These are phyloP conservation scores for Cymbopogon flexuosus DNA, from an alignment of 202 grass and related monocot genomes.

Conservation along the genomic window DNA sequence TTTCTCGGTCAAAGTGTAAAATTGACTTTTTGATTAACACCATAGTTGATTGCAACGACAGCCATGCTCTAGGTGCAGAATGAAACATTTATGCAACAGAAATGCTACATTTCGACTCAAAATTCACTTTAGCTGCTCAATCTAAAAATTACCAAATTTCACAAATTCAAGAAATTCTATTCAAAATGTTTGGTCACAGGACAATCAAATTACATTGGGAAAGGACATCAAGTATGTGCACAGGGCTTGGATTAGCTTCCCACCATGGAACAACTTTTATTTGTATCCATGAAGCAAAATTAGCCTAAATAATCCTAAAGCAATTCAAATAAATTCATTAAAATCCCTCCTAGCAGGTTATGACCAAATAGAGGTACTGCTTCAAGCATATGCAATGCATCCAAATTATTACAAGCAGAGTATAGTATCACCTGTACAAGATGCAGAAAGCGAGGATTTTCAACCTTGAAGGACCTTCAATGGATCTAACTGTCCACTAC, in stretches of 20 bases:
- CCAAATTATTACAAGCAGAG: neutral
- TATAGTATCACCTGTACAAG: conserved; percentile 57
- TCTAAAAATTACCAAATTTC: neutral
- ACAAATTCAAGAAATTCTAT: neutral
- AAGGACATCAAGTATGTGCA: neutral
- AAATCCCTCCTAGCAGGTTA: neutral
- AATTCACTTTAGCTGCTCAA: neutral
- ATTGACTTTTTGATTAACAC: neutral
- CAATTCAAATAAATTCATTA: neutral
- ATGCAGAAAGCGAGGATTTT: conserved; percentile 36
- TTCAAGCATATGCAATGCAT: neutral
- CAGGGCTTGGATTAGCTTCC: neutral
- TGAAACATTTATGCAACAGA: neutral
- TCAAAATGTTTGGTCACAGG: neutral
- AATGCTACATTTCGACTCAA: neutral
- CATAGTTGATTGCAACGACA: neutral
- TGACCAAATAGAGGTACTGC: neutral
- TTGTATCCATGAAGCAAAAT: neutral
- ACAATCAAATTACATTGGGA: neutral
- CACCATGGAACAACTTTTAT: neutral
- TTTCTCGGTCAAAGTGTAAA: neutral
- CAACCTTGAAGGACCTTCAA: conserved; percentile 70
- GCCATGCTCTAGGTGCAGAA: neutral
- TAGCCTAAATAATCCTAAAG: neutral
- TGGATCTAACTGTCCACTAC: conserved; percentile 87